Conservation (phyloP, 352 stramenopile genomes). For the Phytophthora pluvialis region DNA sequence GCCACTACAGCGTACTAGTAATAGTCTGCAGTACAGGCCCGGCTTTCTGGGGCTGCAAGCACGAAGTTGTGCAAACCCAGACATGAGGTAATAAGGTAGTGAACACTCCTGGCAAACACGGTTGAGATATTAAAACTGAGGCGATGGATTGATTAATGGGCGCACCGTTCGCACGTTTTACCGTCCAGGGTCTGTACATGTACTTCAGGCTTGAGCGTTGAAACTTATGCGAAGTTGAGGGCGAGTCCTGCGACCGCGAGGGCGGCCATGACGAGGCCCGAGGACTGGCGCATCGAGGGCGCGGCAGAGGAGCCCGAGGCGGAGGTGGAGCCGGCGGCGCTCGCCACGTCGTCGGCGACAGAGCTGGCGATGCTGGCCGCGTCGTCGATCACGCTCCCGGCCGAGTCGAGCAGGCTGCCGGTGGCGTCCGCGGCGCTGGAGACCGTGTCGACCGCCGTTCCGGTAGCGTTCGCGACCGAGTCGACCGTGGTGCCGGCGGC, state of each 20-base stretch:
- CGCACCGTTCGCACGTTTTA: slow-evolving; percentile 1
- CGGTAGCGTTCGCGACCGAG: slow-evolving; percentile 21
- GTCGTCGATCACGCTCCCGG: slow-evolving; percentile 9
- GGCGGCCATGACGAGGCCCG: slow-evolving; percentile 24
- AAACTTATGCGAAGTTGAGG: slow-evolving; percentile 37
- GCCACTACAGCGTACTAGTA: too few relatives aligned
- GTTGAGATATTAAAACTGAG: not conserved
- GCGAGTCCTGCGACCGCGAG: slow-evolving; percentile 31
- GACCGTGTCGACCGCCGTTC: slow-evolving; percentile 18
- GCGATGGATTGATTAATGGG: slow-evolving; percentile 17
- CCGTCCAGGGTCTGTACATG: slow-evolving; percentile 18
- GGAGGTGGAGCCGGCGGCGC: slow-evolving; percentile 21
- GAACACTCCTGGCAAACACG: too few relatives aligned
- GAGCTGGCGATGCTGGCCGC: slow-evolving; percentile 29
- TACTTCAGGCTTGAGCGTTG: slow-evolving; percentile 6
- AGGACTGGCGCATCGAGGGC: slow-evolving; percentile 24
- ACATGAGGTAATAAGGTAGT: too few relatives aligned
- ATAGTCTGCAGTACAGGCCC: too few relatives aligned
- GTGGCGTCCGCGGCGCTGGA: slow-evolving; percentile 17
- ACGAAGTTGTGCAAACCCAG: too few relatives aligned
- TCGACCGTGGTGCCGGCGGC: slow-evolving; percentile 12
- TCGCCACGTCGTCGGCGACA: slow-evolving; percentile 30
- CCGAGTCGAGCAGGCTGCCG: slow-evolving; percentile 25
- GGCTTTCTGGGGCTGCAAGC: too few relatives aligned
- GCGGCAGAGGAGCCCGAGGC: slow-evolving; percentile 18